Conservation (phyloP, 495 filamentous ascomycete species). For the Hypomontagnella submonticulosa region DNA sequence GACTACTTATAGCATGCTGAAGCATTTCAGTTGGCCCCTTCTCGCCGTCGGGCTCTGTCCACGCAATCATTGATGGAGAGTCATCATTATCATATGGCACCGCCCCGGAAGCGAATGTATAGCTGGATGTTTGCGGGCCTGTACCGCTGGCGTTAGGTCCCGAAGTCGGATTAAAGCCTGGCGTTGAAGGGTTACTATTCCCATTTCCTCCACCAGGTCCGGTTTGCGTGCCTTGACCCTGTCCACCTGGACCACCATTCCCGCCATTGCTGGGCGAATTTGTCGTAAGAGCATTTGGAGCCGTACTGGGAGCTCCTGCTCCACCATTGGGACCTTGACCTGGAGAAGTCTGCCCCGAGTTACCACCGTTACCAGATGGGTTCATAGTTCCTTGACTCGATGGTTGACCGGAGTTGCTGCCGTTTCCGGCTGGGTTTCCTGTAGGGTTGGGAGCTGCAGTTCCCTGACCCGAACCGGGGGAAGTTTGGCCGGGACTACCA, state of each 20-base stretch:
- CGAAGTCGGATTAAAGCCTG: constrained; percentile 15
- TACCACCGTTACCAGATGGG: constrained; percentile 5
- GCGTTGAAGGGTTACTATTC: constrained; percentile 9
- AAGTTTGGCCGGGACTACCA: constrained; percentile 10
- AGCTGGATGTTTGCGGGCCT: constrained; percentile 32
- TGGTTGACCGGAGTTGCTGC: background rate
- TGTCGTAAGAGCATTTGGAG: constrained; percentile 13
- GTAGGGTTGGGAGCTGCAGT: constrained; percentile 6
- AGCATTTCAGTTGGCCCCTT: constrained; percentile 30
- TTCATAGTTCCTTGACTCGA: constrained; percentile 11
- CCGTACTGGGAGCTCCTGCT: constrained; percentile 10
- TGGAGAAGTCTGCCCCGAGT: constrained; percentile 7
- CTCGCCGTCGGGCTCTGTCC: constrained; percentile 38
- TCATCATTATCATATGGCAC: constrained; percentile 35
- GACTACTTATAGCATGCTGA: constrained; percentile 13
- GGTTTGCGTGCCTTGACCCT: constrained; percentile 10
- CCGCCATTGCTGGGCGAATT: constrained; percentile 11
- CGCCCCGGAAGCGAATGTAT: constrained; percentile 34
- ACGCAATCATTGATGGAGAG: constrained; percentile 41
- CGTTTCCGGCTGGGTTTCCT: background rate
- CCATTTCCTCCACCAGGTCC: constrained; percentile 15
- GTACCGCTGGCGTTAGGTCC: constrained; percentile 17
- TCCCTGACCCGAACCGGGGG: constrained; percentile 19
- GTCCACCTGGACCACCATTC: constrained; percentile 2
- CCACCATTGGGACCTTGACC: background rate